Percentiles rank a stretch among this genome's conserved stretches.
Evolutionary conservation across 2,329 filamentous ascomycete species (phyloP).

Genomic region (Aschersonia sp.): DNA sequence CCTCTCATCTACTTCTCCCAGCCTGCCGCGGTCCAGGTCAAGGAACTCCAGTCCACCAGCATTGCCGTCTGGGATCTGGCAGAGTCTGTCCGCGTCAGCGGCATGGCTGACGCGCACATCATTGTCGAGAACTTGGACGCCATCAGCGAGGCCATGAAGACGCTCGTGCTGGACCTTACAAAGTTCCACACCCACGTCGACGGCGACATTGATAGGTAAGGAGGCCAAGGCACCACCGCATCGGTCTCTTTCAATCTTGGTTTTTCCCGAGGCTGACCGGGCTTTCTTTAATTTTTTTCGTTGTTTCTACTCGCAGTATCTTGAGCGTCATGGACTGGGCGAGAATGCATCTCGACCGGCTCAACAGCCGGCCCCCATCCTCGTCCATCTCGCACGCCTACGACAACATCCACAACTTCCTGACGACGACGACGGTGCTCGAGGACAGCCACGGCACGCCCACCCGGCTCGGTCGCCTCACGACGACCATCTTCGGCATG

Average conservation of each 20-base stretch:
- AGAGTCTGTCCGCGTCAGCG: slow-evolving; percentile 76
- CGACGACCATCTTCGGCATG: slow-evolving; percentile 63
- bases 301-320: slow-evolving; percentile 37
- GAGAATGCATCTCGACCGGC: slow-evolving; percentile 62
- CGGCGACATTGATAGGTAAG: slow-evolving; percentile 72
- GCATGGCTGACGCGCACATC: slow-evolving; percentile 77
- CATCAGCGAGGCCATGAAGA: slow-evolving; percentile 73
- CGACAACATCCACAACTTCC: slow-evolving; percentile 68
- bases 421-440: slow-evolving; percentile 49
- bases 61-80: slow-evolving; percentile 91
- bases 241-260: too few relatives aligned
- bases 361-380: slow-evolving; percentile 46
- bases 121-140: slow-evolving; percentile 79
- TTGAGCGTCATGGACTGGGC: slow-evolving; percentile 96
- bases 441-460: slow-evolving; percentile 40
- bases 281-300: neutral
- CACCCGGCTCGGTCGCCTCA: slow-evolving; percentile 52
- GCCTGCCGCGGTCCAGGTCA: slow-evolving; percentile 71
- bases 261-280: neutral
- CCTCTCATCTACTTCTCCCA: slow-evolving; percentile 92
- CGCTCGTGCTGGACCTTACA: slow-evolving; percentile 70
- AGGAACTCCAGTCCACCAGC: slow-evolving; percentile 78
- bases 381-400: slow-evolving; percentile 51
- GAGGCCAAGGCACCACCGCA: neutral
- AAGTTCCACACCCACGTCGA: slow-evolving; percentile 90